Base-by-base conservation (phyloP, 352 stramenopile species). In the Globisporangium heterothallicum region DNA sequence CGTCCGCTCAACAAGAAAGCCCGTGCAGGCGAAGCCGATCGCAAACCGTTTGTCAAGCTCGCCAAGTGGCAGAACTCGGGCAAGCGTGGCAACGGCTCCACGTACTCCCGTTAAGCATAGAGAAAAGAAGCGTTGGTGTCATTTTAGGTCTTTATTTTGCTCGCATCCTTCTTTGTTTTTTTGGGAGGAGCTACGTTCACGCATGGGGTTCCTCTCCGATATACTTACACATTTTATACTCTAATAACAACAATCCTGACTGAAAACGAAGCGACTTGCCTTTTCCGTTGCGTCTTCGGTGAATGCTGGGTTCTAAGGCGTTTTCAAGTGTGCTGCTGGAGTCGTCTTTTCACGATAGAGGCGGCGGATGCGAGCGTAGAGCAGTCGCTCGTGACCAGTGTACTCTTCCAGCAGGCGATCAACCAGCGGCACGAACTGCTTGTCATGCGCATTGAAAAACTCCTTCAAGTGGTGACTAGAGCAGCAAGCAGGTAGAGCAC, bases 31-130 rank as follows among this genome's bases (percentile, higher is more conserved):
- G 85, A 95, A 49, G 69, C 79, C 45, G 85, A 95, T 69, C 77
- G 85, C 46, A 78, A 84, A 71, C 65, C 82, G 44, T 59, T 74
- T 42, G 74, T 84, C 42, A 95, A 95, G 70, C 69, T 95, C 24
- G 80, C 82, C 63, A 92, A 92, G 68, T 94, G 84, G 83, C 81
- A 90, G 61, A 92, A 92, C 68, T 83, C 82, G 56, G 85, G 85
- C 78, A 95, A 95, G 74, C 80, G 81, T 66, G 75, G 78, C 64
- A 76, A 79, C 50, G 85, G 85, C 68, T 81, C 56, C 41, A 87
- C 75, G 56, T 50, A 74, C 43, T 92, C 76, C 54, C 82, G 85
- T 86, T 95, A 92, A 72, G 57, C 42, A 57, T 63, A 63, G 56
- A 63, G 48, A 61, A 4, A 29, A 40, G 34, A 25, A 59, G n/a